Evolutionary conservation across 495 filamentous ascomycete genomes (phyloP).

Genomic region (Cercophora newfieldiana): DNA sequence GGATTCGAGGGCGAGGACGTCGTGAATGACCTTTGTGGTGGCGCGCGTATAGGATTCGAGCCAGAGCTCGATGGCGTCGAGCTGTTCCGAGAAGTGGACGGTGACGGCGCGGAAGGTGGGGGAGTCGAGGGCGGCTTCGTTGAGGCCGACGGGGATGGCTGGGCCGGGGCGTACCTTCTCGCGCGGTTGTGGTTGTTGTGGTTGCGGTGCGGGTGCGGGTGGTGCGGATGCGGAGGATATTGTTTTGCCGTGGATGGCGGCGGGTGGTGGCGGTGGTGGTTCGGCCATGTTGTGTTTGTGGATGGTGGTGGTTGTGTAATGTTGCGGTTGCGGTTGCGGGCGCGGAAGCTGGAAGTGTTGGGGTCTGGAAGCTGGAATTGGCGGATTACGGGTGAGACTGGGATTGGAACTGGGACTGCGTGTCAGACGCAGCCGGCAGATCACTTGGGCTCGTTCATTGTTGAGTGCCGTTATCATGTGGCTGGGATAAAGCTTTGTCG

Average conservation of each 20-base stretch:
- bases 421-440: neutral
- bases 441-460: neutral
- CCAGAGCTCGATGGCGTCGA: conserved; percentile 91
- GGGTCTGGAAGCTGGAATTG: neutral
- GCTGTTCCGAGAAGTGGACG: conserved; percentile 86
- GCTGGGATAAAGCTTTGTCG: neutral
- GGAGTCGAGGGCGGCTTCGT: conserved; percentile 93
- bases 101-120: conserved; percentile 91
- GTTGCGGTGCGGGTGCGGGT: neutral
- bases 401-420: neutral
- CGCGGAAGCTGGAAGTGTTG: too few relatives aligned
- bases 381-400: neutral
- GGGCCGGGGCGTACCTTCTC: conserved; percentile 36
- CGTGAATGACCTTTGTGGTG: conserved; percentile 73
- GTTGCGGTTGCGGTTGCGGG: neutral
- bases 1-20: conserved; percentile 68
- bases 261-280: neutral
- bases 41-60: conserved; percentile 82
- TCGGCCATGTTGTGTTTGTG: conserved; percentile 2
- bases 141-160: conserved; percentile 75
- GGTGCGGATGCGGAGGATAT: neutral
- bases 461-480: neutral
- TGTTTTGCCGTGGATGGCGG: neutral
- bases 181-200: conserved; percentile 28
- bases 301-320: neutral